Conservation (phyloP, 495 filamentous ascomycete genomes). For the Neurospora sp. region DNA sequence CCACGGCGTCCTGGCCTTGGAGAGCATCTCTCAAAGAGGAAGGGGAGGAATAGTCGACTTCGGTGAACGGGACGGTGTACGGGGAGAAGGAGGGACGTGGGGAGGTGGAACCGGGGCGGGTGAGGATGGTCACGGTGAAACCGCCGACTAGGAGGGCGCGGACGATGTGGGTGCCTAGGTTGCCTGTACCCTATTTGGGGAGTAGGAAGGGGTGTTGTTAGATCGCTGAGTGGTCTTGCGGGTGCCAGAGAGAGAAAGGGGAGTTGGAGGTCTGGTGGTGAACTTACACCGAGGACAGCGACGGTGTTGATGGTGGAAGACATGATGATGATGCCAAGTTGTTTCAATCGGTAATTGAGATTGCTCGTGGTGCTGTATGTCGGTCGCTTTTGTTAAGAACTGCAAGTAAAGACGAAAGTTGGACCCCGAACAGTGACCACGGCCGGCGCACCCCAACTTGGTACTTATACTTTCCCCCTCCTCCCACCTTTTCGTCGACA, state of each 20-base stretch:
- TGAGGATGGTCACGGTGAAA: constrained; percentile 51
- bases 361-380: neutral
- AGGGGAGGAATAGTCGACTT: constrained; percentile 47
- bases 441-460: neutral
- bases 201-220: neutral
- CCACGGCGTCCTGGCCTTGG: constrained; percentile 45
- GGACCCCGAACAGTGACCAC: neutral
- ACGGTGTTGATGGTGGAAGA: constrained; percentile 38
- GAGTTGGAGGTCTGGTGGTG: neutral
- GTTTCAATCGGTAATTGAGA: neutral
- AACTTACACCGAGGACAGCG: constrained; percentile 40
- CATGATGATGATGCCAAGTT: constrained; percentile 25
- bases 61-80: constrained; percentile 26
- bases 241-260: neutral
- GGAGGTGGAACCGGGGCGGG: constrained; percentile 34
- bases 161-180: constrained; percentile 48
- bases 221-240: neutral
- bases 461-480: neutral
- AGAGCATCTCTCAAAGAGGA: constrained; percentile 42
- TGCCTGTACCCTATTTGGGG: constrained; percentile 42
- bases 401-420: neutral
- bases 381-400: too few species aligned
- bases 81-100: constrained; percentile 19
- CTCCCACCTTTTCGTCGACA: neutral
- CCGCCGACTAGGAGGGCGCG: constrained; percentile 41